Base-by-base conservation (phyloP, 2,329 filamentous ascomycete genomes). In the Stemphylium beticola region DNA sequence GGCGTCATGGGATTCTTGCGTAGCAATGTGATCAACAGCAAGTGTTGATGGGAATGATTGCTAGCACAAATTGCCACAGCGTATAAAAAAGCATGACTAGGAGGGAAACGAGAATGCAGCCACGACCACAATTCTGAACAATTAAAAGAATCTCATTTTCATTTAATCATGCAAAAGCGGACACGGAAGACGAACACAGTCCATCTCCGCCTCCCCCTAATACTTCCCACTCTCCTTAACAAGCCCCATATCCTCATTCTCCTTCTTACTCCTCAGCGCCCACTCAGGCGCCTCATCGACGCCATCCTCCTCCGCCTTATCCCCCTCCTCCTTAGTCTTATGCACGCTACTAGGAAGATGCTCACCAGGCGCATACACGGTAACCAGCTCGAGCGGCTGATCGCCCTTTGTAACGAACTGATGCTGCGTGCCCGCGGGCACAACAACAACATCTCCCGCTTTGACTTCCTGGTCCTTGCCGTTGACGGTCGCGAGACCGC, bases 391-490 rank as follows among this genome's bases (percentile, higher is more conserved):
- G 46, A 88, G 68, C 2, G 85, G 85, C 44, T 80, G 79, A 0
- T 82, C 78, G 1, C 85, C 85, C 2, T 78, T 85, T 53, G 87
- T 88, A 44, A 87, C 75, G 68, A 88, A 88, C 66, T 88, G 85
- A 67, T 88, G 85, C 69, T 85, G 83, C 2, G 85, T 88, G 0
- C 86, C 86, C 0, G 86, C 86, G 0, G 86, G 86, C 2, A 88
- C 85, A 44, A 87, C 79, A 20, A 88, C 81, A 14, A 87, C 72
- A 71, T 86, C 78, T 49, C 82, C 82, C 4, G 83, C 82, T 47
- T 79, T 80, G 53, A 86, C 72, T 41, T 79, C 75, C 56, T 87
- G 84, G 47, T 87, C 82, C 49, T 83, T 83, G 1, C 84, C 84
- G 14, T 79, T 82, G 4, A 88, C 81, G 2, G 82, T 85, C 1